Percentiles rank a stretch among this genome's conserved stretches.
Conservation (phyloP, 257 asterid species). For the Lycium ferocissimum region DNA sequence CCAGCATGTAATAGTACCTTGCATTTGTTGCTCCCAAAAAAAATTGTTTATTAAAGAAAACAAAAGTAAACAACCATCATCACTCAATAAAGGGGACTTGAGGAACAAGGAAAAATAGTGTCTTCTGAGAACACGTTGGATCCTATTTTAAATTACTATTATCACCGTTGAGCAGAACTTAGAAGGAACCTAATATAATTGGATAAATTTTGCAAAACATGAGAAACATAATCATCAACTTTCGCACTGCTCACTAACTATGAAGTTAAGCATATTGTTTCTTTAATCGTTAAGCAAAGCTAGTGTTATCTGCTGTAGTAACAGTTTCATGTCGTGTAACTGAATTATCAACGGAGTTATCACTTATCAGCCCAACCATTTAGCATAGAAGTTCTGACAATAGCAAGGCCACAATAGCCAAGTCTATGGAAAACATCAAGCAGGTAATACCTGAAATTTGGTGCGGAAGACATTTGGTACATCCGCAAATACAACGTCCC, state of each 20-base stretch:
- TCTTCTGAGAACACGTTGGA: neutral
- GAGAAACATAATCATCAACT: neutral
- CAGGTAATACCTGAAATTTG: constrained; percentile 73
- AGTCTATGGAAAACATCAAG: constrained; percentile 2
- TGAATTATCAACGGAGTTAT: neutral
- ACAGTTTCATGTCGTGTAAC: neutral
- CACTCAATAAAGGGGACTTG: neutral
- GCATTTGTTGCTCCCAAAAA: neutral
- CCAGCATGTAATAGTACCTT: neutral
- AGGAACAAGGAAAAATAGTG: neutral
- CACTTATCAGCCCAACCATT: neutral
- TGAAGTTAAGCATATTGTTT: constrained; percentile 14
- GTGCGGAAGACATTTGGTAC: constrained; percentile 88
- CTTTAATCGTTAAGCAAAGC: neutral
- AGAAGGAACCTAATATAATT: neutral
- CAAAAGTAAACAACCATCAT: constrained; percentile 6
- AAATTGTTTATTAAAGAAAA: neutral
- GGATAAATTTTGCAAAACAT: neutral
- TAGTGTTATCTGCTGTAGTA: neutral
- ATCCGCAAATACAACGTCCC: constrained; percentile 83
- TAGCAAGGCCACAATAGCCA: neutral
- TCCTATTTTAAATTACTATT: neutral
- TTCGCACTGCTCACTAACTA: neutral
- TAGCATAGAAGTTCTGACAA: constrained; percentile 8
- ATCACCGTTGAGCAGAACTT: neutral